Percentiles rank a stretch among this genome's conserved stretches.
phyloP scores from a whole-genome alignment of 164 flowering plant species.

The Vitis riparia region DNA sequence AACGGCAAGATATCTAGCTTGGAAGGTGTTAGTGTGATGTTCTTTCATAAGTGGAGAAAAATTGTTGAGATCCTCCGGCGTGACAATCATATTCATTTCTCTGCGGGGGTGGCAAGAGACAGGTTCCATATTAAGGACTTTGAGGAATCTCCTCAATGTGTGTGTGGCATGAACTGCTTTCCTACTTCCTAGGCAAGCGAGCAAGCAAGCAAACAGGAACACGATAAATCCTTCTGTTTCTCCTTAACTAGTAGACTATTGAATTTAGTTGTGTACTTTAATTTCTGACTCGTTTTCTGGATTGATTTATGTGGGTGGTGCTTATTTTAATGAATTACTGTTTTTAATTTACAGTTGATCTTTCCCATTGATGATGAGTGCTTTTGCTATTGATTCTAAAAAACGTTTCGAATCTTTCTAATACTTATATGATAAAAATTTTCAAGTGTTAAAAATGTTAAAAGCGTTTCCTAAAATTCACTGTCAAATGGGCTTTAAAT shows the following conservation, averaged over 20 bases:
- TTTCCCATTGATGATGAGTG: not conserved
- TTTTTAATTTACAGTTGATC: not conserved
- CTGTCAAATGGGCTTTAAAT: too few species aligned
- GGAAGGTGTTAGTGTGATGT: conserved; percentile 44
- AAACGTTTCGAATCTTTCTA: too few species aligned
- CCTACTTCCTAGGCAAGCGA: not conserved
- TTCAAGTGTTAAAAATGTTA: too few species aligned
- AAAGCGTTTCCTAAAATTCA: too few species aligned
- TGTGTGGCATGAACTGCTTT: conserved; percentile 47
- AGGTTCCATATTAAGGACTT: conserved; percentile 36
- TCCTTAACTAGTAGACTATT: conserved; percentile 19
- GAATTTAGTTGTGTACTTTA: not conserved
- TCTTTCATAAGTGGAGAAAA: conserved; percentile 37
- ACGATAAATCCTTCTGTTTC: conserved; percentile 25
- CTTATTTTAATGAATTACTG: not conserved
- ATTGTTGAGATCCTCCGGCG: conserved; percentile 39
- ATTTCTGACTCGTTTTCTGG: not conserved
- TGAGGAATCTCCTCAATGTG: conserved; percentile 42
- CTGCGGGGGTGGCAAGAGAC: conserved; percentile 47
- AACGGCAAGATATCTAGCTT: conserved; percentile 30
- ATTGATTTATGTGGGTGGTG: not conserved
- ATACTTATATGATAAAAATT: too few species aligned
- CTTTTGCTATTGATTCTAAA: too few species aligned
- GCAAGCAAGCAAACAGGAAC: conserved; percentile 2
- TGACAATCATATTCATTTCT: conserved; percentile 38